Evolutionary conservation across 176 grass and related monocot genomes (phyloP).

Genomic region (Aegilops speltoides): DNA sequence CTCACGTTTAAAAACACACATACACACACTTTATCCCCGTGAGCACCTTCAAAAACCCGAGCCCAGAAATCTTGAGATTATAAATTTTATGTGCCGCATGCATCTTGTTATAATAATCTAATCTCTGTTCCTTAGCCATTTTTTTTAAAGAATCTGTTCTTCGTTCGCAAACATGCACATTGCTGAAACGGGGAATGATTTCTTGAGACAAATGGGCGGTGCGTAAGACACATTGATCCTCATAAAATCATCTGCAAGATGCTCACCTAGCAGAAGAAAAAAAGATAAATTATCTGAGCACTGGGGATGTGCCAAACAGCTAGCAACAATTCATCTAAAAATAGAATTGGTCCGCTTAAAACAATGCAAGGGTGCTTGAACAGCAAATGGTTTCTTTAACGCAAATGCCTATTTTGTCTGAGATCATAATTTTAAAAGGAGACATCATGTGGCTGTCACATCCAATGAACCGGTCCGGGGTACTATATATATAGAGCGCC

Average conservation of each 20-base stretch:
- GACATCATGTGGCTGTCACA: constrained; percentile 3
- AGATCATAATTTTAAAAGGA: constrained; percentile 19
- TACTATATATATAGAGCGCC: background rate
- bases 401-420: background rate
- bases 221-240: background rate
- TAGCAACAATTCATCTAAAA: background rate
- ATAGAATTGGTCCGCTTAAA: background rate
- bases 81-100: background rate
- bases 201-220: background rate
- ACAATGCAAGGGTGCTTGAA: background rate
- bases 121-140: background rate
- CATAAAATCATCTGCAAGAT: background rate
- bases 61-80: too few relatives aligned
- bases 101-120: background rate
- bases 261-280: background rate
- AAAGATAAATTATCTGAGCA: background rate
- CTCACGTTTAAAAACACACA: too few relatives aligned
- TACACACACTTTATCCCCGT: too few relatives aligned
- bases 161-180: background rate
- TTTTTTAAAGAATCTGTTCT: background rate
- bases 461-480: constrained; percentile 3
- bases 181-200: background rate
- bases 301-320: background rate
- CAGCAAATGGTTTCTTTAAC: background rate
- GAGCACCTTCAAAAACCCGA: too few relatives aligned